Evolutionary conservation across 2,329 filamentous ascomycete species (phyloP).

Genomic region (Parascedosporium putredinis): DNA sequence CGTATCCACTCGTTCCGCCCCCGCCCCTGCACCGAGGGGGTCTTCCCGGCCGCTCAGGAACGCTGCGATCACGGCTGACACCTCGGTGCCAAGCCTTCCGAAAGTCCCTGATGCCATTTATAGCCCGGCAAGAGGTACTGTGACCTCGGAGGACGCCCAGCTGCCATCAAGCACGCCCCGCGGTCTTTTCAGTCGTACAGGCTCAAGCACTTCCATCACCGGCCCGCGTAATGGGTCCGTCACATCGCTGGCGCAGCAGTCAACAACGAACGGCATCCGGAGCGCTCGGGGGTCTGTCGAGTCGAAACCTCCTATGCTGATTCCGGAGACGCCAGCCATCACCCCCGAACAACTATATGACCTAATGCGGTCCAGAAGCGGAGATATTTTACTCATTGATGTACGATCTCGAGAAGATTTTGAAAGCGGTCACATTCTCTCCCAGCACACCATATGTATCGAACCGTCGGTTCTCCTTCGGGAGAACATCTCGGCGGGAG

Average conservation of each 20-base stretch:
- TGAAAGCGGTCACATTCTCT: constrained; percentile 81
- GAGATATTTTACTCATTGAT: constrained; percentile 75
- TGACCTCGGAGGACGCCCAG: constrained; percentile 53
- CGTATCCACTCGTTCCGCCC: constrained; percentile 27
- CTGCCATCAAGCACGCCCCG: constrained; percentile 55
- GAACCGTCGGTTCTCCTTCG: constrained; percentile 67
- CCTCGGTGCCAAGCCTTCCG: constrained; percentile 47
- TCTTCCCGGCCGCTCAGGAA: constrained; percentile 36
- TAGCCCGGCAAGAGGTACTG: constrained; percentile 63
- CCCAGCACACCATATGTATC: constrained; percentile 75
- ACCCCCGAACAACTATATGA: constrained; percentile 60
- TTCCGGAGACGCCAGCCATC: constrained; percentile 48
- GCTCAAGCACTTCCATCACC: constrained; percentile 27
- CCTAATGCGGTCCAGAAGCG: constrained; percentile 45
- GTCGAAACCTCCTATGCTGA: constrained; percentile 22
- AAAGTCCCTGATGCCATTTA: constrained; percentile 68
- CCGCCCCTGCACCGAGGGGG: constrained; percentile 26
- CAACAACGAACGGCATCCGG: background rate
- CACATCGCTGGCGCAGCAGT: background rate
- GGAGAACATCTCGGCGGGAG: constrained; percentile 51
- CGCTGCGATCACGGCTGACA: constrained; percentile 37
- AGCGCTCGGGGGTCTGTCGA: background rate
- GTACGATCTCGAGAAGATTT: constrained; percentile 71
- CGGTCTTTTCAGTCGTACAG: constrained; percentile 50
- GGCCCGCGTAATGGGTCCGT: background rate